Evolutionary conservation across 495 filamentous ascomycete genomes (phyloP).

Genomic region (Venustampulla echinocandica): DNA sequence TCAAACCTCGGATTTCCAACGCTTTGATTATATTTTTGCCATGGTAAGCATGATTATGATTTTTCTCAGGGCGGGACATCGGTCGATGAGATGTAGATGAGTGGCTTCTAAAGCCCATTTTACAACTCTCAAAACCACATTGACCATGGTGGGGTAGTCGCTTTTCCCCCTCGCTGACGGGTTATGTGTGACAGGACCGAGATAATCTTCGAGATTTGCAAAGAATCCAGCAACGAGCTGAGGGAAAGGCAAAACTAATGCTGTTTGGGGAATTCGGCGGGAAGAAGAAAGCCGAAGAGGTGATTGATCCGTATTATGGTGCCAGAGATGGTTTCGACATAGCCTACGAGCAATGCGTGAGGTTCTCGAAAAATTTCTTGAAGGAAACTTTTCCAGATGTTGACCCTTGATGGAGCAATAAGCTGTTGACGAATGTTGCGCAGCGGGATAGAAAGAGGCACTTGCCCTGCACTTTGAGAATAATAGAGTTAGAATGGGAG

Average conservation of each 20-base stretch:
- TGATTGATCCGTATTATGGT: conserved; percentile 92
- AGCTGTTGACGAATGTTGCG: too few relatives aligned
- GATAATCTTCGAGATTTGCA: conserved; percentile 51
- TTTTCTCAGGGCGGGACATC: too few relatives aligned
- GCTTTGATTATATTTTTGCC: conserved; percentile 87
- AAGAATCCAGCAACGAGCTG: conserved; percentile 45
- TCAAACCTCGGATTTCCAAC: conserved; percentile 58
- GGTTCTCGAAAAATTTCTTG: conserved; percentile 60
- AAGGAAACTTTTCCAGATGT: conserved; percentile 37
- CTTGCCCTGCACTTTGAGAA: too few relatives aligned
- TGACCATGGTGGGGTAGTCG: too few relatives aligned
- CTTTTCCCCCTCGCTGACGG: too few relatives aligned
- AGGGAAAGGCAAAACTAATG: conserved; percentile 51
- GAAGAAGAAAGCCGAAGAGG: conserved; percentile 55
- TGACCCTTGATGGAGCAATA: conserved; percentile 11
- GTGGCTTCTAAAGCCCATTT: too few relatives aligned
- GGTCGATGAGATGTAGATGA: too few relatives aligned
- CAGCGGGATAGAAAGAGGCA: too few relatives aligned
- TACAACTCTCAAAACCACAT: too few relatives aligned
- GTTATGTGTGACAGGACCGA: conserved; percentile 1
- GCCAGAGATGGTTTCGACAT: conserved; percentile 72
- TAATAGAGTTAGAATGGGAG: too few relatives aligned
- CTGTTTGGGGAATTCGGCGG: conserved; percentile 80
- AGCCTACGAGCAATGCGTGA: conserved; percentile 72
- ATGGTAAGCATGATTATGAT: conserved; percentile 76